Conservation (phyloP, 1,139 yeast species). For the Taphrina pruni region DNA sequence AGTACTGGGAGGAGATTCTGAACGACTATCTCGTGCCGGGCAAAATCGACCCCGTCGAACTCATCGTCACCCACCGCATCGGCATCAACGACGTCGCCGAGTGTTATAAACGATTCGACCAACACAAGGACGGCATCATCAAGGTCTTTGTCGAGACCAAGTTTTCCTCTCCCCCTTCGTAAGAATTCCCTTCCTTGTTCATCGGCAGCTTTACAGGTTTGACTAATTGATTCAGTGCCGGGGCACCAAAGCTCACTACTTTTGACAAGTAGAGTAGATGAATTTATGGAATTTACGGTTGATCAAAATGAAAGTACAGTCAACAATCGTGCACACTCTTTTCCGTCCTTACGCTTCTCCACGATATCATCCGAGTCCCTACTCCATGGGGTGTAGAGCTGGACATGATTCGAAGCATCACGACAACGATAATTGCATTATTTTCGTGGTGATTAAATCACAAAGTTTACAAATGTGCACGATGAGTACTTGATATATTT, state of each 20-base stretch:
- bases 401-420: too few species aligned
- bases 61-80: constrained; percentile 41
- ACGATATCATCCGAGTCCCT: too few species aligned
- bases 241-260: constrained; percentile 27
- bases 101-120: constrained; percentile 36
- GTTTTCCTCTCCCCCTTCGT: constrained; percentile 36
- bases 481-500: too few species aligned
- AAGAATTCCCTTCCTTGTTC: background rate
- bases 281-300: background rate
- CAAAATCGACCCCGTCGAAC: constrained; percentile 38
- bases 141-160: constrained; percentile 41
- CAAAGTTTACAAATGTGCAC: too few species aligned
- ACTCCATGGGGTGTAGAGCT: too few species aligned
- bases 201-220: background rate
- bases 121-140: constrained; percentile 39
- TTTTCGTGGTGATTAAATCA: too few species aligned
- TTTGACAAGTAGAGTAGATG: constrained; percentile 9
- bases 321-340: too few species aligned
- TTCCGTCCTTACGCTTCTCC: too few species aligned
- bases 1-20: constrained; percentile 42
- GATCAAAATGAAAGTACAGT: too few species aligned
- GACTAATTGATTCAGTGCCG: constrained; percentile 6
- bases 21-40: constrained; percentile 36
- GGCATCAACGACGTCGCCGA: constrained; percentile 41
- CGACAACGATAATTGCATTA: too few species aligned